Base-by-base conservation (phyloP, 2,329 filamentous ascomycete species). In the Emergomyces orientalis region DNA sequence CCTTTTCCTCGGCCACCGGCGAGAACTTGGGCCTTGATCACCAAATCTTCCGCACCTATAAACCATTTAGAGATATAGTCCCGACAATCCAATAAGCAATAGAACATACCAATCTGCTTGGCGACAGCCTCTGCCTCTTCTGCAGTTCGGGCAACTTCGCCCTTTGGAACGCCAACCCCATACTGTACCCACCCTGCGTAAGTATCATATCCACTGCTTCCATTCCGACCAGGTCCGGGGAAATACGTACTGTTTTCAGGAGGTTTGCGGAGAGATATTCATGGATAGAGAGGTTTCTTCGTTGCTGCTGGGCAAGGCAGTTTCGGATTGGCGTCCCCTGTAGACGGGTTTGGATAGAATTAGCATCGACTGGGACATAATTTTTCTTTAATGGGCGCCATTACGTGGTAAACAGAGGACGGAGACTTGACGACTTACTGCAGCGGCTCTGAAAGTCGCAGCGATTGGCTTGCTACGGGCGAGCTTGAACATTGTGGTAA, bases 21-120 rank as follows among this genome's bases (percentile, higher is more conserved):
- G 67, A 99, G 89, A 65, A 99, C 94, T 83, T 99, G 94, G 66
- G 94, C 94, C 86, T 99, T 99, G 85, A 99, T 97, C 71, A 99
- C 94, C 86, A 97, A 93, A 78, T 99, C 94, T 76, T 96, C 93
- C 72, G 84, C 84, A 70, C 84, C 88, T 82, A 71, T 22, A 32
- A 25, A 39, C 4, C 8, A 1, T 22, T 56, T 39, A 56, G 52
- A 19, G n/a, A 17, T 14, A 39, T 4, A 25, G 1, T 19, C 32
- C 6, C 17, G 19, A 66, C 49, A 25, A 37, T 47, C 62, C 41
- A 34, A 60, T 56, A 56, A 0, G 32, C 41, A 61, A 25, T 52
- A 64, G 61, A 60, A 69, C 76, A 67, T 83, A 87, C 91, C 89
- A 74, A 99, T 94, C 69, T 87, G 82, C 81, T 93, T 92, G 64